These are phyloP conservation scores for Stagonosporopsis tanaceti DNA, from an alignment of 2,329 filamentous ascomycete genomes.

Conservation along the genomic window DNA sequence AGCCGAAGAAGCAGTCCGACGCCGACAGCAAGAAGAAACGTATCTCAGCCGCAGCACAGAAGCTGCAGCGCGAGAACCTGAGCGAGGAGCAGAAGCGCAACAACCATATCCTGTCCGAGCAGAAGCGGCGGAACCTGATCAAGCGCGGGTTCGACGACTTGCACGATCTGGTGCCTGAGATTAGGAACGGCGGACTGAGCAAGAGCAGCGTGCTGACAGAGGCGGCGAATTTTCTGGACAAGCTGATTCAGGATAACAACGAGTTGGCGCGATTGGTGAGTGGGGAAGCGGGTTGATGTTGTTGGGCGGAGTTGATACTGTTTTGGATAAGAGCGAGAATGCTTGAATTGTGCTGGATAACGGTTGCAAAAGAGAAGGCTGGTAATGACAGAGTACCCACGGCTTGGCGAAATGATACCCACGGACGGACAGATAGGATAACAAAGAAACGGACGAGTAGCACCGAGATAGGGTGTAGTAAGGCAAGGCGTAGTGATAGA, in stretches of 20 bases:
- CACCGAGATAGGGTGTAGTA: background rate
- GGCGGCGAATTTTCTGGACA: conserved; percentile 80
- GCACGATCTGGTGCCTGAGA: conserved; percentile 76
- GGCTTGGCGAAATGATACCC: conserved; percentile 18
- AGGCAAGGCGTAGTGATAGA: background rate
- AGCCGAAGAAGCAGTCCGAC: conserved; percentile 34
- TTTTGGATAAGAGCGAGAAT: background rate
- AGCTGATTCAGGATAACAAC: conserved; percentile 71
- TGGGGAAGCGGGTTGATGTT: background rate
- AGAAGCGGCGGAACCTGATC: conserved; percentile 83
- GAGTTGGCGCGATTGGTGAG: conserved; percentile 17
- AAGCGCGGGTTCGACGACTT: conserved; percentile 84
- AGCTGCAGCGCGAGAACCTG: conserved; percentile 63
- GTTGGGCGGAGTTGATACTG: background rate
- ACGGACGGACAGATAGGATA: background rate
- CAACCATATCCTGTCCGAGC: conserved; percentile 88
- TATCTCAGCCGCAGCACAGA: conserved; percentile 33
- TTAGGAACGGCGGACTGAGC: conserved; percentile 78
- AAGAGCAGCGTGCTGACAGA: conserved; percentile 82
- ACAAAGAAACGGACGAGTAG: background rate
- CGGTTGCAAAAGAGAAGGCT: background rate
- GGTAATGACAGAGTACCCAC: background rate
- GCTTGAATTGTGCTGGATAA: no score
- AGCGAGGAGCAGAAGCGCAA: conserved; percentile 81
- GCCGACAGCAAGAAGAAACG: conserved; percentile 39